A percentile compares a stretch with the other conserved stretches of the same genome.
Conservation (phyloP, 768 basidiomycete species). For the Mycena sanguinolenta region DNA sequence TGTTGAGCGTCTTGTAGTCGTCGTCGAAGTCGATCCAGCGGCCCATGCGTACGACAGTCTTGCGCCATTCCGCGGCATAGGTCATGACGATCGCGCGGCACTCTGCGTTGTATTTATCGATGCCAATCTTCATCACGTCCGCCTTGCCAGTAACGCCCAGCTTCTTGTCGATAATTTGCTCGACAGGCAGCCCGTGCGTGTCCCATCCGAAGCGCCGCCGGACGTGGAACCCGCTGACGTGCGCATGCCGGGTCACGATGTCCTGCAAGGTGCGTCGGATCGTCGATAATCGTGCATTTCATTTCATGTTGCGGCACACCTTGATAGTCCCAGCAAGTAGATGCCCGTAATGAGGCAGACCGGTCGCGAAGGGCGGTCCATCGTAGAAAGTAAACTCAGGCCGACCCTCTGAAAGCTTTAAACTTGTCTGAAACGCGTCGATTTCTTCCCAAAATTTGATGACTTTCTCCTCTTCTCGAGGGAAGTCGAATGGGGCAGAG, state of each 20-base stretch:
- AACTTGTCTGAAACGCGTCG: constrained; percentile 95
- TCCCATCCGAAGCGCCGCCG: constrained; percentile 98
- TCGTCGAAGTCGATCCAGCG: constrained; percentile 99
- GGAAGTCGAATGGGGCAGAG: constrained; percentile 82
- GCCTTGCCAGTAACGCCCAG: constrained; percentile 92
- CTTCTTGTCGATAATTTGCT: constrained; percentile 99
- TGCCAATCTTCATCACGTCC: constrained; percentile 95
- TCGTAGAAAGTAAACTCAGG: constrained; percentile 97
- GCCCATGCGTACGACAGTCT: constrained; percentile 97
- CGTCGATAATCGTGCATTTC: constrained; percentile 23
- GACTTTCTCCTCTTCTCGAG: constrained; percentile 92
- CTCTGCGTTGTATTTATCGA: constrained; percentile 97
- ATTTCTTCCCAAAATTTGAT: constrained; percentile 95
- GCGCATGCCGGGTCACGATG: constrained; percentile 96
- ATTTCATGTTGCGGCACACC: constrained; percentile 62
- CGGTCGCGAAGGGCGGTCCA: constrained; percentile 97
- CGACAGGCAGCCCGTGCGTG: constrained; percentile 97
- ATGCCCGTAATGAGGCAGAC: constrained; percentile 96
- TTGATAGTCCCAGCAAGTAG: constrained; percentile 94
- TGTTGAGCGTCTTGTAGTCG: constrained; percentile 97
- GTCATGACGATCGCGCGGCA: constrained; percentile 98
- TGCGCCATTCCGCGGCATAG: constrained; percentile 93
- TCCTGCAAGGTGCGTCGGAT: constrained; percentile 68
- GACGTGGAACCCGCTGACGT: constrained; percentile 93
- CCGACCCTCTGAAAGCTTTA: constrained; percentile 92